These are phyloP conservation scores for Ilyonectria sp. DNA, from an alignment of 2,329 filamentous ascomycete species.

Conservation along the genomic window DNA sequence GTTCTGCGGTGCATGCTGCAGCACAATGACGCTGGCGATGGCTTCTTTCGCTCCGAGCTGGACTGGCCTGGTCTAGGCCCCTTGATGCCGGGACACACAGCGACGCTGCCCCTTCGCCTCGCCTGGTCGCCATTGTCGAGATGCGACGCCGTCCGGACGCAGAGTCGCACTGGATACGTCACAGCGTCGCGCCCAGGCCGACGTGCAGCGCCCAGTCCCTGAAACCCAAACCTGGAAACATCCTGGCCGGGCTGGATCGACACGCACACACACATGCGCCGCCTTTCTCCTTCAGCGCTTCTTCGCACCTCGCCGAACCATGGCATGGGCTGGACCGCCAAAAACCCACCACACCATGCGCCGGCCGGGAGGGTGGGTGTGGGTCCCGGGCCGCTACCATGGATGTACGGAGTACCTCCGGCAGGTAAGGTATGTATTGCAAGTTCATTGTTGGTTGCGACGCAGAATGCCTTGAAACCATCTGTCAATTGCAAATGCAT, in stretches of 20 bases:
- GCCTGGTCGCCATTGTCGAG: constrained; percentile 11
- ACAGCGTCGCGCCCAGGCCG: constrained; percentile 37
- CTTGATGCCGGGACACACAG: neutral
- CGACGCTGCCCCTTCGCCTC: neutral
- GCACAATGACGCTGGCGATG: constrained; percentile 2
- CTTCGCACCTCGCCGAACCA: constrained; percentile 28
- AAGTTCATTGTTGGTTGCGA: neutral
- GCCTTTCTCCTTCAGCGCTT: neutral
- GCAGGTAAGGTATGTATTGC: neutral
- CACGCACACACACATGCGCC: neutral
- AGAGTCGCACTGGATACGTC: constrained; percentile 40
- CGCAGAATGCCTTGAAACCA: constrained; percentile 3
- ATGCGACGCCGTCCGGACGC: constrained; percentile 15
- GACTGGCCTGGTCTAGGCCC: neutral
- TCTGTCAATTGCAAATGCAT: constrained; percentile 19
- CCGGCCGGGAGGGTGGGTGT: neutral
- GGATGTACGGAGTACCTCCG: neutral
- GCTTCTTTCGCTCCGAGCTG: neutral
- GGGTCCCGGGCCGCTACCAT: neutral
- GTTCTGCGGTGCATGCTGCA: constrained; percentile 11
- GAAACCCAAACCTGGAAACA: constrained; percentile 36
- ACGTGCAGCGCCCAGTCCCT: constrained; percentile 44
- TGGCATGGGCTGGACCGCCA: constrained; percentile 9
- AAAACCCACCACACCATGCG: neutral
- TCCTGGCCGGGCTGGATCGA: constrained; percentile 32